Evolutionary conservation across 768 basidiomycete genomes (phyloP), one percentile per base, ranked within the genome.

Genomic region (Botryobasidium botryosum): DNA sequence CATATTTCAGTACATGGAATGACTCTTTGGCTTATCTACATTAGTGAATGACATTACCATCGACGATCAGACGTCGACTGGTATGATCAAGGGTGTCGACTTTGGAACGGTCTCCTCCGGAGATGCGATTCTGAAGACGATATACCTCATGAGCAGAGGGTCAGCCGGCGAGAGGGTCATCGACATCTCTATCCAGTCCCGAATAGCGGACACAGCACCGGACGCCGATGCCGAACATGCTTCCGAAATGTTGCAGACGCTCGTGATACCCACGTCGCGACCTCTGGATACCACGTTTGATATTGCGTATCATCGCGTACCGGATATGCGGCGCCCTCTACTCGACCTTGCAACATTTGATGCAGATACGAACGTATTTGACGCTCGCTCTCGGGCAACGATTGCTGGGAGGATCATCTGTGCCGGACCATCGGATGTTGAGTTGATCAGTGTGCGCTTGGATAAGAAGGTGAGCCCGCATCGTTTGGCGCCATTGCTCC

Each of bases 171-270:
- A 81, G 43, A 71, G 87, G 35, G 68, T 75, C 35, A 59, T 94
- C 44, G 90, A 94, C 55, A 64, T 92, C 28, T 88, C 86, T 0
- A 62, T 91, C 28, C 79, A 77, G 45, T 78, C 84, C 6, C 65
- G 64, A 20, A 50, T 54, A 2, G 17, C 50, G 5, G 56, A 38
- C n/a, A 21, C 68, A 21, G 44, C 52, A 1, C 40, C 53, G 3
- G 45, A 38, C 2, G 35, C 44, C n/a, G 50, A 47, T 10, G 38
- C 44, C 29, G 31, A 49, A 17, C 57, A 64, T 23, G 57, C 59
- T 24, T 74, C 68, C 47, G 88, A 92, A 55, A 68, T 69, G 0
- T 62, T 83, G 38, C 71, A 68, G 48, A 79, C 83, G 7, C 56
- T 91, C 12, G 59, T 67, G 4, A 68, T 96, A 12, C 72, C 78